Evolutionary conservation across 148 eudicot species (phyloP), one percentile per base, ranked within the genome.

Genomic region (Camellia japonica): DNA sequence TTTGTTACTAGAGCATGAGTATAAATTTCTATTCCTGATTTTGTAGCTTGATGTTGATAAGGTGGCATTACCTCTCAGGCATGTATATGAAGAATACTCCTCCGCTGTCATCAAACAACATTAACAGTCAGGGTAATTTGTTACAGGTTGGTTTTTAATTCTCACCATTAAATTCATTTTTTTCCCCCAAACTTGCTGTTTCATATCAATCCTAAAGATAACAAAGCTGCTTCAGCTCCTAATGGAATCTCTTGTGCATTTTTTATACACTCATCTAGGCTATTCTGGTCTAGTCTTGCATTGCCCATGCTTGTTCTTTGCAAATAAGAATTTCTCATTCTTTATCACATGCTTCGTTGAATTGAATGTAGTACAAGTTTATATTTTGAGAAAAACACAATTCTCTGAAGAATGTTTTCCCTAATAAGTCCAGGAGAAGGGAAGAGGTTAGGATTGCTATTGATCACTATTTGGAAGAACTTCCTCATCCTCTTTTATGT

Each of bases 41-140:
- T 13, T 49, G 13, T 52, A 19, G 59, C 41, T 46, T 5, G 58
- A 30, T 65, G 68, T 16, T 59, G 13, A 74, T 63, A 59, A 20
- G 47, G 76, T 85, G 73, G 77, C 67, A 61, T 76, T 69, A 10
- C 77, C 75, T 81, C 83, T 65, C 90, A 91, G 99, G 97, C 19
- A 89, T 91, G 88, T 96, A 96, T 81, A 79, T 82, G 78, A 97
- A 92, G 90, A 92, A 73, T 82, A 91, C 91, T 78, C 93, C 99
- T 84, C 91, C 94, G 14, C 79, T 91, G 80, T 69, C 93, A 76
- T 90, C 98, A 60, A 87, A 86, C 83, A 84, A 78, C 84, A 83
- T 84, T 70, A 92, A 85, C 81, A 94, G 80, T 79, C 99, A 92
- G 87, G 95, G 93, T 56, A 86, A 89, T 79, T 75, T 91, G 74